Evolutionary conservation across 116 monocot species (phyloP), one percentile per base, ranked within the genome.

Genomic region (Zostera marina): DNA sequence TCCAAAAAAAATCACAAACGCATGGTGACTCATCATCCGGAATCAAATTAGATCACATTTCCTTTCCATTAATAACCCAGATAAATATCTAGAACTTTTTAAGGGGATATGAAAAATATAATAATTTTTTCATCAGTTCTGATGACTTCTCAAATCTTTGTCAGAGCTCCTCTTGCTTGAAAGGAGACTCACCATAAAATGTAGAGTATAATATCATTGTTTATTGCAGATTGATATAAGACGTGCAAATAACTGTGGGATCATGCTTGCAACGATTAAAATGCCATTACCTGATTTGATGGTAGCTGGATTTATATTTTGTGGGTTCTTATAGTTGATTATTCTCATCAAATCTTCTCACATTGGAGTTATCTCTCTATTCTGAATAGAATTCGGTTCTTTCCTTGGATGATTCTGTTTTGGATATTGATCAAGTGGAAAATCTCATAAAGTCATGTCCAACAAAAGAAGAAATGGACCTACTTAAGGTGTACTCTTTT

Each of bases 241-340:
- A 21, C 60, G 79, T 68, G 87, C 88, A 44, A 84, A 88, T 67
- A 93, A 93, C 67, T 88, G 88, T 47, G 93, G 78, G 73, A 93
- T 93, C 53, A 88, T 93, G 93, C 88, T 88, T 47, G 81, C 84
- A 15, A 81, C 81, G 73, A 78, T 93, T 26, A 88, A 87, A 75
- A 93, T 93, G 77, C 84, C 93, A 58, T 56, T 88, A 41, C 46
- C 76, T 69, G 88, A 88, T 75, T 75, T 93, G 72, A 71, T 88
- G 84, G 93, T 93, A 73, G 74, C 25, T 23, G 56, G 16, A 57
- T 9, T 42, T 41, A 42, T 10, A 2, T 9, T 17, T 0, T 41
- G 56, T 41, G 39, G 38, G 16, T 38, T 42, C 42, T 20, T 4
- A 21, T 58, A 14, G 21, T 14, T 45, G 45, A 61, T 22, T 14